Conservation (phyloP, 2,329 filamentous ascomycete species). For the Trichophaea hybrida region DNA sequence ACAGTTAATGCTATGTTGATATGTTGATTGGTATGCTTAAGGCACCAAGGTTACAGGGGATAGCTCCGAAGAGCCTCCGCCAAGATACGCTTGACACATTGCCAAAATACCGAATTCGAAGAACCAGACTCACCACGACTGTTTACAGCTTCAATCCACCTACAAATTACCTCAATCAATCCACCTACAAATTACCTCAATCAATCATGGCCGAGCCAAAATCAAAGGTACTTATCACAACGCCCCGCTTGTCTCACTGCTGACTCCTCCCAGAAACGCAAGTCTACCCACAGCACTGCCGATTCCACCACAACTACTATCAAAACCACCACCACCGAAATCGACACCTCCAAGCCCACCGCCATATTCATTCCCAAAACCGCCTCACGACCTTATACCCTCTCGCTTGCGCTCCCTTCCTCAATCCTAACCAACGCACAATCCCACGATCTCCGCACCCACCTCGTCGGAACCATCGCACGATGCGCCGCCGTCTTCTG, state of each 20-base stretch:
- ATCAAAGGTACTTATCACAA: background rate
- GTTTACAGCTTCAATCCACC: no score
- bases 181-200: background rate
- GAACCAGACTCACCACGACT: no score
- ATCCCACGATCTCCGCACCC: conserved; percentile 61
- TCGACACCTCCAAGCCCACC: conserved; percentile 38
- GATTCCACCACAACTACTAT: conserved; percentile 41
- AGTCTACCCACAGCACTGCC: conserved; percentile 34
- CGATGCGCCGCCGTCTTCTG: conserved; percentile 70
- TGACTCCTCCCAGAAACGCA: conserved; percentile 36
- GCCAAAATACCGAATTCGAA: no score
- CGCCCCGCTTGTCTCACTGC: background rate
- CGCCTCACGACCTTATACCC: conserved; percentile 5
- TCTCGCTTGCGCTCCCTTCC: conserved; percentile 7
- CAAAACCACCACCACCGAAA: background rate
- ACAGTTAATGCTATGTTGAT: no score
- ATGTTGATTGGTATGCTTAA: no score
- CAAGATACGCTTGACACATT: no score
- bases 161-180: background rate
- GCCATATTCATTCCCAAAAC: conserved; percentile 51
- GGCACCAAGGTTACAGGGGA: no score
- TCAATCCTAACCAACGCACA: conserved; percentile 40
- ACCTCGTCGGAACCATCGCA: conserved; percentile 59
- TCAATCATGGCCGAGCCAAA: background rate
- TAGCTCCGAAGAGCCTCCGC: no score